Base-by-base conservation (phyloP, 306 rosid species). In the Medicago ruthenica region DNA sequence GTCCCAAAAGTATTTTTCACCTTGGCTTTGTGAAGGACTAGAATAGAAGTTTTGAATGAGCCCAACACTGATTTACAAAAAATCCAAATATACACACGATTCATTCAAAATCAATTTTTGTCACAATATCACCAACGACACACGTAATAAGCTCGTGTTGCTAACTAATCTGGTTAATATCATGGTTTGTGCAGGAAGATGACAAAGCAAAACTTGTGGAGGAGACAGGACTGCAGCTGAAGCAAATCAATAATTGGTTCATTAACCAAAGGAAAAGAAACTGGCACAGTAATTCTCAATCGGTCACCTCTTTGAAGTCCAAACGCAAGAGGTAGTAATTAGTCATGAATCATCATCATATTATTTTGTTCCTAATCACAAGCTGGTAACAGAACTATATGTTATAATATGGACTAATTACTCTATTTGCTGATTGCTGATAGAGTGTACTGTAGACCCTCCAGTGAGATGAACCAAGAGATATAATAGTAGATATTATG, bases 171-270 rank as follows among this genome's bases (percentile, higher is more conserved):
- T 17, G 24, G 60, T 54, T 18, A 54, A 54, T 18, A 0, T 20
- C 9, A 20, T 20, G 14, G 15, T 55, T 55, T 9, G 13, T 48
- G 16, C 83, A 95, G 99, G 99, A 96, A 83, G 99, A 96, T 73
- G 99, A 96, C 86, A 96, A 96, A 88, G 98, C 96, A 58, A 96
- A 92, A 78, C 99, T 96, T 0, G 99, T 96, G 74, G 99, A 96
- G 80, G 99, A 96, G 80, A 96, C 99, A 71, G 99, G 99, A 6
- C 69, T 96, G 91, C 99, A 96, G 88, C 92, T 96, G 83, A 96
- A 96, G 86, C 99, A 96, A 79, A 92, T 96, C 74, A 96, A 96
- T 80, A 96, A 96, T 58, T 96, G 99, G 99, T 96, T 96, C 82
- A 96, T 96, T 57, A 96, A 96, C 77, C 99, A 96, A 89, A 88